Base-by-base conservation (phyloP, 257 asterid genomes). In the Oldenlandia corymbosa region DNA sequence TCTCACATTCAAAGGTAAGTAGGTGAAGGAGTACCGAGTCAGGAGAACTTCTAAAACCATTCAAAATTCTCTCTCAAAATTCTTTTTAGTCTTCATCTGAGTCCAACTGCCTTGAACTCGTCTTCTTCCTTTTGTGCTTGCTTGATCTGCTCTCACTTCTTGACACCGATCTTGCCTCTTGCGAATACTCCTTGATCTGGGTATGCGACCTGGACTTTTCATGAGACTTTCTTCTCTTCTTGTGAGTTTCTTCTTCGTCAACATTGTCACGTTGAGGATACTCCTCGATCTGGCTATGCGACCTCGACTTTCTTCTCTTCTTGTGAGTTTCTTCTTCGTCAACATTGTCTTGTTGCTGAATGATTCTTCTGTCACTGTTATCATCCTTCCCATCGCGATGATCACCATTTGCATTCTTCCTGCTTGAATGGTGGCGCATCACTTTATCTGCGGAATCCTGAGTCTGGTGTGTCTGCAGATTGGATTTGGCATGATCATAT, bases 401-500 rank as follows among this genome's bases (percentile, higher is more conserved):
- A 30, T 56, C 76, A 69, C 8, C 59, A 60, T 78, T 70, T 45
- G 61, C 57, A 28, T 23, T 49, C 68, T 70, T 60, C 53, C 71
- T 65, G 18, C 56, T 66, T 18, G 13, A 20, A 58, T 23, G 16
- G 18, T 77, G 73, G 67, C 71, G 37, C 5, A 3, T 7, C 37
- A 34, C 60, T 68, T 34, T 51, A 58, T 66, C 55, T 4, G 70
- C 67, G 66, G 70, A 56, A 61, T 41, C 69, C 54, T 20, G 58
- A 43, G 41, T 62, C 56, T 14, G 45, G 45, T 48, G 37, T 21
- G 17, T 11, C 4, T 28, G 57, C 26, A 65, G 54, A 61, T 70
- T 63, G 5, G 68, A 73, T 31, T 34, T 80, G 27, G 69, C 52
- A 69, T 41, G 73, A 65, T 72, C 76, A 56, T 58, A 74, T 42